A percentile compares a stretch with the other conserved stretches of the same genome.
Conservation (phyloP, 2,329 filamentous ascomycete species). For the Fusarium nematophilum region DNA sequence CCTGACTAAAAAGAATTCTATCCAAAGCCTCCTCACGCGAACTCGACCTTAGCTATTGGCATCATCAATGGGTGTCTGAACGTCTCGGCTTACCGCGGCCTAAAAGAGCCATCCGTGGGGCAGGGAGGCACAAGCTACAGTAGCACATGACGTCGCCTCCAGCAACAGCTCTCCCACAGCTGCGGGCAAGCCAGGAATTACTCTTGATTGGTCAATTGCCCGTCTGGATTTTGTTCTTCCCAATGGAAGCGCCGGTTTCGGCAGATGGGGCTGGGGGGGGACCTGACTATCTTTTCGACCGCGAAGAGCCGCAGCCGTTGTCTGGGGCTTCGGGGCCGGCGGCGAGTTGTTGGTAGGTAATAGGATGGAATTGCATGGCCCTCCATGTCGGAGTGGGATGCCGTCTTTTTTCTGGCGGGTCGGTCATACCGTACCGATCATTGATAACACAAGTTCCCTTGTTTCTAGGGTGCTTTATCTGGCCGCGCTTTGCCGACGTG, state of each 20-base stretch:
- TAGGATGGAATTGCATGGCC: too few relatives aligned
- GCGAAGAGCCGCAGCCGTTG: conserved; percentile 42
- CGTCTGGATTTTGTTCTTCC: background rate
- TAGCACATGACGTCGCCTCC: conserved; percentile 41
- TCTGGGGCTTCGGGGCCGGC: too few relatives aligned
- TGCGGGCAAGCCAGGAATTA: conserved; percentile 14
- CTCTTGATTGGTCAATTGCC: conserved; percentile 42
- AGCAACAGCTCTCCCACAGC: conserved; percentile 26
- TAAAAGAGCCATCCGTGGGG: conserved; percentile 29
- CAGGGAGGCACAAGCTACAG: conserved; percentile 20
- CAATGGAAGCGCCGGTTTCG: conserved; percentile 35
- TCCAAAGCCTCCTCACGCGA: conserved; percentile 5
- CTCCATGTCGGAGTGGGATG: too few relatives aligned
- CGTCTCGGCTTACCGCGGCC: conserved; percentile 48
- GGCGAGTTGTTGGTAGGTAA: background rate
- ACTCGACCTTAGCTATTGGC: conserved; percentile 7
- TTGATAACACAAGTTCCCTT: conserved; percentile 4
- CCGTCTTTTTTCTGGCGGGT: too few relatives aligned
- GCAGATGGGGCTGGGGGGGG: conserved; percentile 27
- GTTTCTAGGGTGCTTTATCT: conserved; percentile 15
- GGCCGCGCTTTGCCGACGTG: conserved; percentile 44
- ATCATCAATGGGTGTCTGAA: conserved; percentile 20
- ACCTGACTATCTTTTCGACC: conserved; percentile 37
- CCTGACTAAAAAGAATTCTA: conserved; percentile 35
- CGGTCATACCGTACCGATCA: too few relatives aligned